Evolutionary conservation across 345 rosid genomes (phyloP).

Genomic region (Ailanthus altissimus): DNA sequence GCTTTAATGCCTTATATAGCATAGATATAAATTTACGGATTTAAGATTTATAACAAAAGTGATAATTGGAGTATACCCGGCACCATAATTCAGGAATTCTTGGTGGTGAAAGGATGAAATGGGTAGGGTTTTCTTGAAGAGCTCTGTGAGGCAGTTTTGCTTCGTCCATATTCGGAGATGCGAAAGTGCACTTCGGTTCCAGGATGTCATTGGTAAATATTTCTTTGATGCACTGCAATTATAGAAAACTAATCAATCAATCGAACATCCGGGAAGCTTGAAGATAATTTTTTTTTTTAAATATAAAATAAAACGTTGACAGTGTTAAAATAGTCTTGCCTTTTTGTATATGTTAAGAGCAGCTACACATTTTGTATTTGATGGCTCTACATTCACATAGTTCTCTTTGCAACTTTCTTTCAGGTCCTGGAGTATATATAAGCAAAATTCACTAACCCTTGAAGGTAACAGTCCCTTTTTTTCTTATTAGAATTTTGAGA

Average conservation of each 20-base stretch:
- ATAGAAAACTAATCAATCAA: background rate
- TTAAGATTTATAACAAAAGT: too few relatives aligned
- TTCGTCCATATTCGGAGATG: slow-evolving; percentile 1
- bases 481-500: too few relatives aligned
- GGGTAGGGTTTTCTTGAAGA: background rate
- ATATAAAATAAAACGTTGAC: too few relatives aligned
- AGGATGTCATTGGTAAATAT: slow-evolving; percentile 25
- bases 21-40: too few relatives aligned
- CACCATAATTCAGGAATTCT: slow-evolving; percentile 34
- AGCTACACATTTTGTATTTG: slow-evolving; percentile 24
- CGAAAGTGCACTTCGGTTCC: slow-evolving; percentile 37
- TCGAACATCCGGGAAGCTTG: background rate
- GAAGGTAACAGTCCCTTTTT: background rate
- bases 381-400: slow-evolving; percentile 24
- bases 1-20: too few relatives aligned
- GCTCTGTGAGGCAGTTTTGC: background rate
- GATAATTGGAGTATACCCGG: slow-evolving; percentile 23
- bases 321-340: slow-evolving; percentile 6
- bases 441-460: background rate
- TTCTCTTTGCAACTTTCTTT: slow-evolving; percentile 22
- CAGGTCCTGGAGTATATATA: slow-evolving; percentile 14
- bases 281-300: background rate
- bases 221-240: slow-evolving; percentile 33
- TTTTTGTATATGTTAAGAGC: slow-evolving; percentile 5
- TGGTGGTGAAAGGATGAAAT: slow-evolving; percentile 23